These are phyloP conservation scores for Ulmus americana DNA, from an alignment of 331 rosid species.

Conservation along the genomic window DNA sequence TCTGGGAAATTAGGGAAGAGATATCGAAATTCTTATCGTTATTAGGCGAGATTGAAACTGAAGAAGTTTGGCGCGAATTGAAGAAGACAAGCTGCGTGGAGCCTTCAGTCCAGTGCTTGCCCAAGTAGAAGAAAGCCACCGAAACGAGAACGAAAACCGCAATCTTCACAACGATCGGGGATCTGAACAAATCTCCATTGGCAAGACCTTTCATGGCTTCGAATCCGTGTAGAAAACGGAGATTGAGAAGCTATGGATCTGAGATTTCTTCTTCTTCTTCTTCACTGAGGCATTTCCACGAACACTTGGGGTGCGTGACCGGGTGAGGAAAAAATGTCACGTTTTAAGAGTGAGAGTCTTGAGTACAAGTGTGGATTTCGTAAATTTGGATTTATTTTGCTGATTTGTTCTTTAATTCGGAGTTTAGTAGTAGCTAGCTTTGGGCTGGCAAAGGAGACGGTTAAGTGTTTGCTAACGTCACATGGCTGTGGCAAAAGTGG, in stretches of 20 bases:
- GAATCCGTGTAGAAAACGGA: not conserved
- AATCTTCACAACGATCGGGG: slow-evolving; percentile 34
- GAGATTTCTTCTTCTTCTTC: not conserved
- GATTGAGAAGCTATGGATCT: not conserved
- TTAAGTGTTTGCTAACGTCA: not conserved
- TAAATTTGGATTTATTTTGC: not conserved
- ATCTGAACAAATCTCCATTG: slow-evolving; percentile 31
- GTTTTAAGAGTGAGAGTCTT: not conserved
- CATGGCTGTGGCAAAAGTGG: too few relatives aligned
- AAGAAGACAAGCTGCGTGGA: slow-evolving; percentile 68
- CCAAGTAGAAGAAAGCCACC: slow-evolving; percentile 58
- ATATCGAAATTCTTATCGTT: slow-evolving; percentile 35
- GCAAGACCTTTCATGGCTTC: slow-evolving; percentile 30
- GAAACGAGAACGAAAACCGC: slow-evolving; percentile 34
- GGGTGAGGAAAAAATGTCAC: too few relatives aligned
- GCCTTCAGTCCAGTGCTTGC: slow-evolving; percentile 61
- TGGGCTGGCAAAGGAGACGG: not conserved
- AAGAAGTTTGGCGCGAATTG: slow-evolving; percentile 27
- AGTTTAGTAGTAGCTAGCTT: too few relatives aligned
- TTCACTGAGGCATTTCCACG: not conserved
- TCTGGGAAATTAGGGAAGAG: slow-evolving; percentile 33
- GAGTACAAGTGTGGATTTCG: not conserved
- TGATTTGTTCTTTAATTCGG: not conserved
- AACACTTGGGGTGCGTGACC: not conserved
- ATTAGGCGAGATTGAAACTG: slow-evolving; percentile 62